Conservation (phyloP, 2,329 filamentous ascomycete species). For the Diaporthe sp. region DNA sequence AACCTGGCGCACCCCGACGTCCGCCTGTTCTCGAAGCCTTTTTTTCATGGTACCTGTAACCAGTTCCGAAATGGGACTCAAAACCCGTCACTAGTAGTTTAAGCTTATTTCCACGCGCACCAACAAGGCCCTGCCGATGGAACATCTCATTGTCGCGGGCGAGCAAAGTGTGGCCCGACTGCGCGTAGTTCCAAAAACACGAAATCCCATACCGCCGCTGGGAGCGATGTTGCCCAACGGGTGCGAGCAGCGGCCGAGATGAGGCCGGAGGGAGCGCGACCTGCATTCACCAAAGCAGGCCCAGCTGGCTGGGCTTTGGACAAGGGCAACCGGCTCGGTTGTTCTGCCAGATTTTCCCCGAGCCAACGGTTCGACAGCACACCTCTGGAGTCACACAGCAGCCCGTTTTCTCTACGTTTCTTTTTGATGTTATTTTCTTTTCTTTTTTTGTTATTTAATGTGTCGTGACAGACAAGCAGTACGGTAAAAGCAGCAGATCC, state of each 20-base stretch:
- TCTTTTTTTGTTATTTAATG: constrained; percentile 25
- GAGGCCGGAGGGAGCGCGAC: constrained; percentile 24
- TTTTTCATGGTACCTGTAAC: not conserved
- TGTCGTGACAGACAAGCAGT: not conserved
- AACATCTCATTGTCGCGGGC: not conserved
- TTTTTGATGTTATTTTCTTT: constrained; percentile 23
- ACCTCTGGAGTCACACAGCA: constrained; percentile 9
- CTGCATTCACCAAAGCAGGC: constrained; percentile 4
- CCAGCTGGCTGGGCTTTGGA: constrained; percentile 13
- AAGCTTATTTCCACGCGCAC: constrained; percentile 28
- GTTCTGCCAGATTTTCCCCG: constrained; percentile 8
- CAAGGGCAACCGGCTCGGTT: not conserved
- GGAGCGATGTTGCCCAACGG: constrained; percentile 27
- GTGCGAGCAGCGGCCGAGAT: constrained; percentile 27
- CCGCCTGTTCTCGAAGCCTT: not conserved
- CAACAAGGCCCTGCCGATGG: constrained; percentile 20
- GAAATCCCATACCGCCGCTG: not conserved
- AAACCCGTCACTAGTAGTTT: constrained; percentile 28
- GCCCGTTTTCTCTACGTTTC: constrained; percentile 12
- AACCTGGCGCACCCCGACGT: not conserved
- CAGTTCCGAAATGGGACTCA: constrained; percentile 18
- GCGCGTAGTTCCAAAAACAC: constrained; percentile 16
- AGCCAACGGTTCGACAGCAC: constrained; percentile 26
- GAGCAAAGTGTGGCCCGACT: constrained; percentile 12
- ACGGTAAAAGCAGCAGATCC: constrained; percentile 13